Conservation (phyloP, 2,329 filamentous ascomycete genomes). For the Thelonectria discophora region DNA sequence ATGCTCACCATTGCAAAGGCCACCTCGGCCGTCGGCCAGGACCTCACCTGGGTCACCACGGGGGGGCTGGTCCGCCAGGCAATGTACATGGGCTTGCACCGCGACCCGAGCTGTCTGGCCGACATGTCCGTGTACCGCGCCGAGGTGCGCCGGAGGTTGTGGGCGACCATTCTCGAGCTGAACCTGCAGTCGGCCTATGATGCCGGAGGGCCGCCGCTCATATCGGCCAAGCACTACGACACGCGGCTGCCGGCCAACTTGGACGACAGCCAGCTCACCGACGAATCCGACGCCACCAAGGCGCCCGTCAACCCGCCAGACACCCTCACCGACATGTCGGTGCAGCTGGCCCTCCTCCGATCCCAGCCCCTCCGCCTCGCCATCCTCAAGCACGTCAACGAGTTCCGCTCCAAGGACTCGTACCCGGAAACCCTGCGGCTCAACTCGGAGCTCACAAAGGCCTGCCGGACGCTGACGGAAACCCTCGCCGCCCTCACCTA, state of each 20-base stretch:
- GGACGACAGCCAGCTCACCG: slow-evolving; percentile 60
- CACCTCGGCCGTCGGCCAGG: slow-evolving; percentile 56
- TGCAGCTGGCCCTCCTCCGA: slow-evolving; percentile 56
- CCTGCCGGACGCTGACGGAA: slow-evolving; percentile 47
- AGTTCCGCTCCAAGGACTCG: slow-evolving; percentile 52
- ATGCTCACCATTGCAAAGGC: slow-evolving; percentile 61
- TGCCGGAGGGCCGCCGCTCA: slow-evolving; percentile 59
- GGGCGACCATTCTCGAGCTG: slow-evolving; percentile 65
- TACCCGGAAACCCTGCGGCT: slow-evolving; percentile 60
- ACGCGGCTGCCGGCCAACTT: slow-evolving; percentile 59
- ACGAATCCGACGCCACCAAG: slow-evolving; percentile 44
- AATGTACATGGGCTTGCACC: slow-evolving; percentile 67
- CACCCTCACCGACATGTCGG: slow-evolving; percentile 55
- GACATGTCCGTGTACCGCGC: slow-evolving; percentile 57
- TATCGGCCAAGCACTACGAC: slow-evolving; percentile 59
- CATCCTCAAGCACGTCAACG: slow-evolving; percentile 57
- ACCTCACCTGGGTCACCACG: slow-evolving; percentile 61
- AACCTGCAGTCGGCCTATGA: slow-evolving; percentile 61
- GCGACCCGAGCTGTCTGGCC: slow-evolving; percentile 61
- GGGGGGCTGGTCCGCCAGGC: slow-evolving; percentile 62
- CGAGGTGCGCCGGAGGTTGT: slow-evolving; percentile 65
- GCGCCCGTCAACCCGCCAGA: slow-evolving; percentile 20
- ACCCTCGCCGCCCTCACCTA: slow-evolving; percentile 49
- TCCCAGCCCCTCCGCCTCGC: slow-evolving; percentile 55
- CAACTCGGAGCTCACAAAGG: slow-evolving; percentile 54